phyloP scores from a whole-genome alignment of 2,329 filamentous ascomycete genomes.

The Pestalotiopsis sp. region DNA sequence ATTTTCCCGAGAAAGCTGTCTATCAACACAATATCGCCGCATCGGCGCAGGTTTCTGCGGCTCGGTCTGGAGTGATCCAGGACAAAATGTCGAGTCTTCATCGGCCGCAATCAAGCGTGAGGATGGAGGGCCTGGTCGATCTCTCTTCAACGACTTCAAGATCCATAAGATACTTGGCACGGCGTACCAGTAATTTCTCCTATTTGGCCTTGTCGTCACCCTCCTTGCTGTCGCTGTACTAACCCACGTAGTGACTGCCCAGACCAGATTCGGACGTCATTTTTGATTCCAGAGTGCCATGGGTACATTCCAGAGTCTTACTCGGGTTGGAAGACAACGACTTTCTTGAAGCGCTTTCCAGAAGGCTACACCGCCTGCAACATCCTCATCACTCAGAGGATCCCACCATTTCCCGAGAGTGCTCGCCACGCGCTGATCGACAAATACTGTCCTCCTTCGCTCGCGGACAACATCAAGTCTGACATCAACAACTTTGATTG shows the following conservation, averaged over 20 bases:
- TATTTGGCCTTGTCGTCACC: no score
- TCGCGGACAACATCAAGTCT: not conserved
- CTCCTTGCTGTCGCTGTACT: no score
- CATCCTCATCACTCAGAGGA: constrained; percentile 32
- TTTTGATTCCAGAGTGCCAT: not conserved
- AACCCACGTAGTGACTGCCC: not conserved
- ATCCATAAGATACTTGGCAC: not conserved
- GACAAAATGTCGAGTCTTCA: not conserved
- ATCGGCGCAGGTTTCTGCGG: constrained; percentile 2
- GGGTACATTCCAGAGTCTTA: not conserved
- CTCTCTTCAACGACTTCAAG: not conserved
- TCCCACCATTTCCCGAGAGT: constrained; percentile 21
- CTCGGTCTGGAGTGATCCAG: not conserved
- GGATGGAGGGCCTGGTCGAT: not conserved
- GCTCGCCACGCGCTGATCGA: constrained; percentile 22
- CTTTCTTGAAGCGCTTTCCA: constrained; percentile 18
- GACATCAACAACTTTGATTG: constrained; percentile 46
- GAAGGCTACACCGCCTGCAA: constrained; percentile 24
- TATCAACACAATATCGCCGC: not conserved
- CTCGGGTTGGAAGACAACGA: not conserved
- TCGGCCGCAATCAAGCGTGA: constrained; percentile 4
- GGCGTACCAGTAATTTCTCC: not conserved
- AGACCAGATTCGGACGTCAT: not conserved
- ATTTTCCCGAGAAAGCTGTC: not conserved
- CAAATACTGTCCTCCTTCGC: constrained; percentile 17